A percentile compares a stretch with the other conserved stretches of the same genome.
Conservation (phyloP, 768 basidiomycete species). For the Zangia roseola region DNA sequence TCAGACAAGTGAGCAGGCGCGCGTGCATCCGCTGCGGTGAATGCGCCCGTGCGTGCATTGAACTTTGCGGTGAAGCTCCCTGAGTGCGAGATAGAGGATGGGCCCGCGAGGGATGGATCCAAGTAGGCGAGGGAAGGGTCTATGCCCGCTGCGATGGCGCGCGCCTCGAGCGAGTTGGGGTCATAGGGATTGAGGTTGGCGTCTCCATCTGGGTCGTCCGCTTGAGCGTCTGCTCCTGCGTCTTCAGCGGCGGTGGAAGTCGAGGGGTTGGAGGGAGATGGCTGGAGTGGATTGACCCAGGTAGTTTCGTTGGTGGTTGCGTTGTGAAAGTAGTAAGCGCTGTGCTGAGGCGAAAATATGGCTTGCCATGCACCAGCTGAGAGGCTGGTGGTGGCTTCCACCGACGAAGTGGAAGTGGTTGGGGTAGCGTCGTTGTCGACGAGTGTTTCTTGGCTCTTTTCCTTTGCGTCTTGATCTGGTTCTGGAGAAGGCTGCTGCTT, state of each 20-base stretch:
- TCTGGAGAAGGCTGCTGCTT: constrained; percentile 1
- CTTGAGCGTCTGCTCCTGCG: constrained; percentile 22
- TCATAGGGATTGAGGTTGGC: constrained; percentile 22
- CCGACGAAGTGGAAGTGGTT: constrained; percentile 6
- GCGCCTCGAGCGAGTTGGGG: constrained; percentile 57
- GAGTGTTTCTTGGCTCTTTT: constrained; percentile 1
- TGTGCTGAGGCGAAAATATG: constrained; percentile 73
- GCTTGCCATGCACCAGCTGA: constrained; percentile 67
- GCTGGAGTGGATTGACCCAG: constrained; percentile 74
- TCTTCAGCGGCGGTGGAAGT: constrained; percentile 17
- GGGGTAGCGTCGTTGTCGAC: constrained; percentile 1
- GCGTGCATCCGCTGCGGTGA: constrained; percentile 62
- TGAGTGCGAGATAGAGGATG: constrained; percentile 31
- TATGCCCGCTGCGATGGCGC: constrained; percentile 76
- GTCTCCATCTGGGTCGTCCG: constrained; percentile 17
- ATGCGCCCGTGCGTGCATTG: constrained; percentile 79
- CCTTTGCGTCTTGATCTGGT: constrained; percentile 1
- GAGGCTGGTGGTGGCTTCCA: constrained; percentile 16
- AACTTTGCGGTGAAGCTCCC: constrained; percentile 67
- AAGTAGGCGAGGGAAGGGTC: constrained; percentile 80
- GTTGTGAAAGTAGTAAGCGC: constrained; percentile 86
- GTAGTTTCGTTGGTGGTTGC: constrained; percentile 73
- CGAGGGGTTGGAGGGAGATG: constrained; percentile 27
- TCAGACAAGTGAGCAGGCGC: constrained; percentile 78
- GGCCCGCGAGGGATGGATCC: constrained; percentile 62